Evolutionary conservation across 2,329 filamentous ascomycete genomes (phyloP), one percentile per base, ranked within the genome.

Genomic region (Xylaria sp.): DNA sequence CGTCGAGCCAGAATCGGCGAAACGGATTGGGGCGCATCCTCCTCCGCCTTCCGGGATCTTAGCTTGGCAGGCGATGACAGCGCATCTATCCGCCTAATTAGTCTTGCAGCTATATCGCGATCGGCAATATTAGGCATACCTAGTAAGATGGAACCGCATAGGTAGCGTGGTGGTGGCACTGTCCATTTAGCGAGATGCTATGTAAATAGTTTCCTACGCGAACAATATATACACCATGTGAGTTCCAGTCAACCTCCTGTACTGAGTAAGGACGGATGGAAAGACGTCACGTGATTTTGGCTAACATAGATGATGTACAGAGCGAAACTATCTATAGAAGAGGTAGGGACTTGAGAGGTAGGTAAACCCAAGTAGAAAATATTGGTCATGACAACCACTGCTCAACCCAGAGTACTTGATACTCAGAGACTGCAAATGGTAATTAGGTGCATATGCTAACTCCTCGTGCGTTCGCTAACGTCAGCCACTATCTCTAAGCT

Each of bases 81-180:
- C 58, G 67, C 56, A 69, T 66, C 62, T 66, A 66, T 52, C 67
- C 62, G 63, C 52, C 36, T 28, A 49, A 66, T 31, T 28, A 36
- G 66, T 48, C 62, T 52, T 66, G 58, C 41, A 36, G 51, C 20
- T 39, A 58, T 62, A 68, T 68, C 48, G 64, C 33, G 61, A 68
- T 64, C 66, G 51, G n/a, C 61, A 31, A 25, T n/a, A 41, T 28
- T 18, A 18, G 23, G 49, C 28, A 23, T 3, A 58, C 1, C 33
- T 36, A 36, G 33, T 36, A 36, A 8, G 33, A 36, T 10, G 10
- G 33, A 10, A 36, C 8, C 10, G 33, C 33, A 8, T 36, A 10
- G 33, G 33, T 36, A 36, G 33, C 33, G 1, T 36, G 2, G 33
- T 36, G 9, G 33, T 36, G 9, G 33, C 33, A 36, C 10, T 36